Evolutionary conservation across 345 rosid species (phyloP).

Genomic region (Reutealis trisperma): DNA sequence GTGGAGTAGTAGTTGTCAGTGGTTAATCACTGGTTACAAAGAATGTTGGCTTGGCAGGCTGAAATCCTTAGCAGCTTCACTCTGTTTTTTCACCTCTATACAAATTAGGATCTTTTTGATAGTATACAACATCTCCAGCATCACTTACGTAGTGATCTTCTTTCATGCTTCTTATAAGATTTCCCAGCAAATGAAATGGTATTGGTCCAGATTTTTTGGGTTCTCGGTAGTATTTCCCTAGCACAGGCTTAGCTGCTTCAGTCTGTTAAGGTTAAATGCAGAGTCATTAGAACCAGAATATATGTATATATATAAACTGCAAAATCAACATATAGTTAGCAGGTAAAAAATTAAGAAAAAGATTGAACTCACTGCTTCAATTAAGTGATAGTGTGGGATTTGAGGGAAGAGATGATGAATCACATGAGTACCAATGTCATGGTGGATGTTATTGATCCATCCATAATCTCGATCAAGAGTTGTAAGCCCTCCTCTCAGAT

Average conservation of each 20-base stretch:
- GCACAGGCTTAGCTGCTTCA: slow-evolving; percentile 65
- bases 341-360: background rate
- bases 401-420: slow-evolving; percentile 95
- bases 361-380: slow-evolving; percentile 64
- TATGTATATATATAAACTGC: too few relatives aligned
- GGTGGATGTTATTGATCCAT: slow-evolving; percentile 73
- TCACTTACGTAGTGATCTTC: slow-evolving; percentile 80
- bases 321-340: too few relatives aligned
- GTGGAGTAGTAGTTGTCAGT: background rate
- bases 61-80: background rate
- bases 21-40: slow-evolving; percentile 2
- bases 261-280: slow-evolving; percentile 43
- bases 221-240: slow-evolving; percentile 81
- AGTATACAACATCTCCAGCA: slow-evolving; percentile 72
- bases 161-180: slow-evolving; percentile 52
- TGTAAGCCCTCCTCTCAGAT: slow-evolving; percentile 84
- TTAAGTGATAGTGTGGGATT: slow-evolving; percentile 82
- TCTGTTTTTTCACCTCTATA: slow-evolving; percentile 2
- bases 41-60: slow-evolving; percentile 3
- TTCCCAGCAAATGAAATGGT: slow-evolving; percentile 64
- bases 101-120: slow-evolving; percentile 54
- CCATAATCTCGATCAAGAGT: slow-evolving; percentile 88
- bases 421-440: slow-evolving; percentile 91
- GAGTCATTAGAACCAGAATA: background rate
- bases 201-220: slow-evolving; percentile 69